Base-by-base conservation (phyloP, 768 basidiomycete species). In the Boletus sp. region DNA sequence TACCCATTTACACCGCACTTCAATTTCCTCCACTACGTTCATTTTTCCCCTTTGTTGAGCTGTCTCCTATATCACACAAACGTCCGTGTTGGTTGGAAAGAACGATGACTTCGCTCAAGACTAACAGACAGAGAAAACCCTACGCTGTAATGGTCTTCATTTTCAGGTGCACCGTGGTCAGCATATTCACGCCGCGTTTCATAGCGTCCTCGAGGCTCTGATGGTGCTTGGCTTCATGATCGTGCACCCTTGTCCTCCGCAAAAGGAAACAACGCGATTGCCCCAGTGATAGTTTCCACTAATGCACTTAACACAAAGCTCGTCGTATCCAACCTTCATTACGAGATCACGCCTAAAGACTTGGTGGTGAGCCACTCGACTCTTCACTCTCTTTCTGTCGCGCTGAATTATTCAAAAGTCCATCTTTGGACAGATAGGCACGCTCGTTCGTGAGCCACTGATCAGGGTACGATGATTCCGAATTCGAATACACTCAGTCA, bases 381-480 rank as follows among this genome's bases (percentile, higher is more conserved):
- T 30, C 27, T 40, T 39, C 29, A 37, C 49, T 37, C 42, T 38
- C 21, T 27, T 39, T 25, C 21, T n/a, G 11, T 43, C 32, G 5
- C 59, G 5, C 59, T 59, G 21, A 63, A 42, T 37, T 45, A 41
- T 21, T 49, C 11, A 10, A 4, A 63, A 95, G 92, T 79, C 82
- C 73, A 92, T 95, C 63, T 96, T 95, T 80, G 89, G 91, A 66
- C 84, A 89, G 70, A 86, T 91, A 73, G 93, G 93, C 77, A 91
- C 90, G 76, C 84, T 96, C 73, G 81, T 91, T 68, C 86, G 91
- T 74, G 91, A 93, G 80, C 93, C 93, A 76, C 75, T 84, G 72
- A 93, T 96, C 74, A 91, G 89, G 88, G 93, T 96, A 93, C 87
- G 93, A 80, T 72, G 70, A 66, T 70, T 74, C 75, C 74, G 72